phyloP scores from a whole-genome alignment of 768 basidiomycete genomes.

The Cantharellus anzutake region DNA sequence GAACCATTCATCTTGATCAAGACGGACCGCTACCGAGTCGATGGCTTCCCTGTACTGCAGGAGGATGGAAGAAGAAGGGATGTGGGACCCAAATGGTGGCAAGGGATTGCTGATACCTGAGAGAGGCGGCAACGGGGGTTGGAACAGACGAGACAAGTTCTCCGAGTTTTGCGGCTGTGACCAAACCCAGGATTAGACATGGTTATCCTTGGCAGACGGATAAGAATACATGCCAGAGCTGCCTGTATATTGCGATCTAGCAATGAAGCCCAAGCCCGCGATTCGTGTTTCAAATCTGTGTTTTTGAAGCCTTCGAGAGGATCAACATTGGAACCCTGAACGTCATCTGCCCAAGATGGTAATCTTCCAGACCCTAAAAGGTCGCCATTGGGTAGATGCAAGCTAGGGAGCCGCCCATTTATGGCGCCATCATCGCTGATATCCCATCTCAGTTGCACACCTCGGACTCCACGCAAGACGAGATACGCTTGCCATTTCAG shows the following conservation, averaged over 20 bases:
- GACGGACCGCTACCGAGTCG: slow-evolving; percentile 48
- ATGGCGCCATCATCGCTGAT: slow-evolving; percentile 49
- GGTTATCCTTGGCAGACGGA: background rate
- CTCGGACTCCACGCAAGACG: slow-evolving; percentile 38
- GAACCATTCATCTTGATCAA: slow-evolving; percentile 67
- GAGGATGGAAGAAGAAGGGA: slow-evolving; percentile 28
- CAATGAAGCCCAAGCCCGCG: slow-evolving; percentile 63
- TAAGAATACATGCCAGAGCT: slow-evolving; percentile 34
- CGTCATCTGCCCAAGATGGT: slow-evolving; percentile 50
- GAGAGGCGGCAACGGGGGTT: slow-evolving; percentile 48
- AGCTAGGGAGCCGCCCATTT: slow-evolving; percentile 46
- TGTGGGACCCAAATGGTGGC: slow-evolving; percentile 38
- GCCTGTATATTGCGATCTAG: slow-evolving; percentile 63
- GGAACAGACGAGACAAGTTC: slow-evolving; percentile 30
- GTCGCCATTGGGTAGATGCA: slow-evolving; percentile 37
- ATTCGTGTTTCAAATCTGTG: slow-evolving; percentile 43
- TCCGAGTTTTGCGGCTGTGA: background rate
- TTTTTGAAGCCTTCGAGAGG: slow-evolving; percentile 48
- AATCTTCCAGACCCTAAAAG: slow-evolving; percentile 50
- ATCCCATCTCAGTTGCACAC: slow-evolving; percentile 37
- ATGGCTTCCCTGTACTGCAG: slow-evolving; percentile 48
- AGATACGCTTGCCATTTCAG: slow-evolving; percentile 82
- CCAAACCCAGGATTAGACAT: background rate
- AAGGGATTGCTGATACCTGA: slow-evolving; percentile 48
- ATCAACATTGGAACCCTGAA: slow-evolving; percentile 15